These are phyloP conservation scores for Xylaria nigripes DNA, from an alignment of 495 filamentous ascomycete species.

Conservation along the genomic window DNA sequence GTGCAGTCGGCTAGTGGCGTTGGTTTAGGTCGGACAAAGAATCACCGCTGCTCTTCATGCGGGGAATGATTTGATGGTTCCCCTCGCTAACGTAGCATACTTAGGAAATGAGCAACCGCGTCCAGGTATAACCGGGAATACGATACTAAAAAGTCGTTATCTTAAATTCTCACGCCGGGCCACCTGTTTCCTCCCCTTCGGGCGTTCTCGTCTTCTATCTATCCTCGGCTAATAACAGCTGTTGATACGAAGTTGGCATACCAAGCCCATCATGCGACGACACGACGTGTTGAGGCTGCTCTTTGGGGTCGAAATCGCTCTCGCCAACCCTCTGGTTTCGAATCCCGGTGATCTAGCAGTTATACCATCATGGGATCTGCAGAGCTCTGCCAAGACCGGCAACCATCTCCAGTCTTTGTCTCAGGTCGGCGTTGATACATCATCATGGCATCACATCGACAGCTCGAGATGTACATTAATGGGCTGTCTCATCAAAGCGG, in stretches of 20 bases:
- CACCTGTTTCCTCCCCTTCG: neutral
- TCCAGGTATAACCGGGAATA: neutral
- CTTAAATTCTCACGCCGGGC: neutral
- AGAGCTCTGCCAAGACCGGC: conserved; percentile 35
- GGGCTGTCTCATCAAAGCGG: conserved; percentile 47
- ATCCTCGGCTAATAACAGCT: neutral
- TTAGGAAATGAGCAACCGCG: no score
- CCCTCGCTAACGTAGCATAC: conserved; percentile 7
- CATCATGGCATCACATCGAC: conserved; percentile 46
- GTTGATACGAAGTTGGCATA: neutral
- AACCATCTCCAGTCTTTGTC: conserved; percentile 39
- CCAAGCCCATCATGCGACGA: conserved; percentile 14
- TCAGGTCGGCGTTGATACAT: conserved; percentile 37
- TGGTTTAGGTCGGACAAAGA: neutral
- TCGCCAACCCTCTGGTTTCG: conserved; percentile 19
- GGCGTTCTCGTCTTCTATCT: neutral
- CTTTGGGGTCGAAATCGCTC: conserved; percentile 10
- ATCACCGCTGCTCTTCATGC: neutral
- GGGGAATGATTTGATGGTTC: conserved; percentile 2
- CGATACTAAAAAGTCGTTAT: neutral
- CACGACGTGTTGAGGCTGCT: conserved; percentile 14
- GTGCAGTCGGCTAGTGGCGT: neutral
- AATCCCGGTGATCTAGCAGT: conserved; percentile 33
- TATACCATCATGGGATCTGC: conserved; percentile 51
- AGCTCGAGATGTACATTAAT: conserved; percentile 47